A percentile compares a stretch with the other conserved stretches of the same genome.
phyloP scores from a whole-genome alignment of 179 eudicot species.

The Spergularia azorica region DNA sequence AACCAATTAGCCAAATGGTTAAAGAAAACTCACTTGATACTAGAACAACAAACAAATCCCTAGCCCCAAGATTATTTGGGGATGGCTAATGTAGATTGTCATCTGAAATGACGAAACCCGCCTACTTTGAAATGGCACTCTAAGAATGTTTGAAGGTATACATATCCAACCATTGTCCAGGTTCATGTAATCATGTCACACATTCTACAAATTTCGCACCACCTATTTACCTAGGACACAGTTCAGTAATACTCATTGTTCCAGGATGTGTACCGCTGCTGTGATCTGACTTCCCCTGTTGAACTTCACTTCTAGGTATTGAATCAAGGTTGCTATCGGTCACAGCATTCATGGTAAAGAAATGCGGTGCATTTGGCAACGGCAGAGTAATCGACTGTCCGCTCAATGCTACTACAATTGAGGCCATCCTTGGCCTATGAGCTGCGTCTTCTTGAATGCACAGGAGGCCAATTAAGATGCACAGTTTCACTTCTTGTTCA shows the following conservation, averaged over 20 bases:
- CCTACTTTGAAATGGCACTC: too few species aligned
- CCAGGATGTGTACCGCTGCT: background rate
- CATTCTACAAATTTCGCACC: too few species aligned
- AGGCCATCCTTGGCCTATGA: conserved; percentile 47
- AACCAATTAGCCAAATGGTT: too few species aligned
- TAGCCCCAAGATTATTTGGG: too few species aligned
- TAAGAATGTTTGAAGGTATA: too few species aligned
- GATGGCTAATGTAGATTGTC: too few species aligned
- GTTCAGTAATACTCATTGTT: background rate
- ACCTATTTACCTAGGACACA: background rate
- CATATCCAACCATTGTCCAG: too few species aligned
- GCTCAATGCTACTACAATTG: conserved; percentile 40
- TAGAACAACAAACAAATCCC: too few species aligned
- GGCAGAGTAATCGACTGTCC: conserved; percentile 12
- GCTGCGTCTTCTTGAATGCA: conserved; percentile 44
- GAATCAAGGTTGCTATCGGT: background rate
- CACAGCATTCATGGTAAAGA: too few species aligned
- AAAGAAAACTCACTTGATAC: too few species aligned
- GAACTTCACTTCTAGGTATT: background rate
- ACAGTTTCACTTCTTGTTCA: conserved; percentile 33
- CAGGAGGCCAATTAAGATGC: conserved; percentile 48
- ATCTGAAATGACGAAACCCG: too few species aligned
- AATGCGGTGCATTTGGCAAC: background rate
- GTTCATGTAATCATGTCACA: too few species aligned
- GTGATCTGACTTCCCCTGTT: background rate